Conservation (phyloP, 371 early-diverging fungal species). For the Mortierella sp. region DNA sequence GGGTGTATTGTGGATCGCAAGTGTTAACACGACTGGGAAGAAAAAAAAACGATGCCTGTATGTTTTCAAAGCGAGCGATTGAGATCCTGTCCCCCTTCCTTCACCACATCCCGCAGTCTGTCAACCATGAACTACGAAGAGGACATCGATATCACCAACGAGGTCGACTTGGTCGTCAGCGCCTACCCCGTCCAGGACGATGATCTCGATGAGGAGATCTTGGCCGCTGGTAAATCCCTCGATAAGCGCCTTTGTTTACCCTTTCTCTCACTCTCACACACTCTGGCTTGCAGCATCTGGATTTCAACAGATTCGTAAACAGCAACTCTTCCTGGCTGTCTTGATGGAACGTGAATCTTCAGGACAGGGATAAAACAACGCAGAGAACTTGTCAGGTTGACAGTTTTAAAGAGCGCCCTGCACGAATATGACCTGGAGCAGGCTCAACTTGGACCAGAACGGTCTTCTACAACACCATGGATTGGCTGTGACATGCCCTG, state of each 20-base stretch:
- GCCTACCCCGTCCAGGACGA: slow-evolving; percentile 68
- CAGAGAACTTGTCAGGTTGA: background rate
- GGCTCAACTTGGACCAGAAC: background rate
- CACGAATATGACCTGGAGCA: background rate
- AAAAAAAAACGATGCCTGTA: background rate
- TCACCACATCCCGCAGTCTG: slow-evolving; percentile 11
- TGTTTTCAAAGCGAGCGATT: background rate
- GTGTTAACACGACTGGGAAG: background rate
- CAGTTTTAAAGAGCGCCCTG: background rate
- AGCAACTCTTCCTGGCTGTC: slow-evolving; percentile 12
- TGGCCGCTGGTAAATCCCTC: slow-evolving; percentile 43
- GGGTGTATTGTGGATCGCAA: background rate
- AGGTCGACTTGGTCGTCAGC: slow-evolving; percentile 86
- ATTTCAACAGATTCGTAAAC: slow-evolving; percentile 26
- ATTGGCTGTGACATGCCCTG: background rate
- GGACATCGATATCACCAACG: slow-evolving; percentile 86
- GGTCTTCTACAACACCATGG: background rate
- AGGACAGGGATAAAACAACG: background rate
- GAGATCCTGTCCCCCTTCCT: slow-evolving; percentile 19
- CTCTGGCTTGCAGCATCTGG: background rate
- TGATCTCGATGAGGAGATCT: slow-evolving; percentile 58
- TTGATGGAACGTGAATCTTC: slow-evolving; percentile 12
- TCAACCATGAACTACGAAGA: slow-evolving; percentile 62
- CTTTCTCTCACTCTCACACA: background rate
- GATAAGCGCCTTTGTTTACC: background rate